Conservation (phyloP, 352 stramenopile species). For the Aphanomyces euteiches region DNA sequence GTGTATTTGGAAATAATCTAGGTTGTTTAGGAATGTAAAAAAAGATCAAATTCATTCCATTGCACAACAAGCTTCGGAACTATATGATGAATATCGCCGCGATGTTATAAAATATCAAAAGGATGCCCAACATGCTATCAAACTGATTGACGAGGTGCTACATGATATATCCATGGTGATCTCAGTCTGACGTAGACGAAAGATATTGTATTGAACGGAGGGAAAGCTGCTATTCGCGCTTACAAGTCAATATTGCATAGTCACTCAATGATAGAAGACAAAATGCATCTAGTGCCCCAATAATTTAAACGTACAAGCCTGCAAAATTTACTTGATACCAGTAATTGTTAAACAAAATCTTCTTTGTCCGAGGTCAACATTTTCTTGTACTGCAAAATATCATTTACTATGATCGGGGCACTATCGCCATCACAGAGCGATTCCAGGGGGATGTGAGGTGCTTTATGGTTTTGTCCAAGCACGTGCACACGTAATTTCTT, state of each 20-base stretch:
- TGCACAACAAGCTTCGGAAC: background rate
- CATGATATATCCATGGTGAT: no score
- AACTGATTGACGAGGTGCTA: slow-evolving; percentile 50
- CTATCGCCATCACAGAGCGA: slow-evolving; percentile 47
- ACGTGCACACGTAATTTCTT: slow-evolving; percentile 71
- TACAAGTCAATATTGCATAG: slow-evolving; percentile 79
- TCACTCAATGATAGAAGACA: slow-evolving; percentile 54
- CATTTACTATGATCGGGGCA: slow-evolving; percentile 52
- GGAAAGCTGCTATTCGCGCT: slow-evolving; percentile 75
- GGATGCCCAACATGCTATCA: slow-evolving; percentile 54
- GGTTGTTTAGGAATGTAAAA: background rate
- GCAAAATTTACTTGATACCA: no score
- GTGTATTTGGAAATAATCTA: background rate
- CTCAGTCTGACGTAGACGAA: slow-evolving; percentile 37
- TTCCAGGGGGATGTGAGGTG: slow-evolving; percentile 51
- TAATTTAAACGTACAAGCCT: background rate
- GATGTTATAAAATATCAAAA: slow-evolving; percentile 35
- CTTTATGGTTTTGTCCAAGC: slow-evolving; percentile 56
- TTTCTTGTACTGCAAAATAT: slow-evolving; percentile 34
- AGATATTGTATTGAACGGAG: slow-evolving; percentile 63
- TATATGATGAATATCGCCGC: slow-evolving; percentile 13
- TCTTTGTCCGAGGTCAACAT: no score
- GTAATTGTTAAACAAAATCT: no score
- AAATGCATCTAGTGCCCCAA: slow-evolving; percentile 35
- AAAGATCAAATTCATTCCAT: background rate